These are phyloP conservation scores for Tulasnella sp. DNA, from an alignment of 768 basidiomycete species.

Conservation along the genomic window DNA sequence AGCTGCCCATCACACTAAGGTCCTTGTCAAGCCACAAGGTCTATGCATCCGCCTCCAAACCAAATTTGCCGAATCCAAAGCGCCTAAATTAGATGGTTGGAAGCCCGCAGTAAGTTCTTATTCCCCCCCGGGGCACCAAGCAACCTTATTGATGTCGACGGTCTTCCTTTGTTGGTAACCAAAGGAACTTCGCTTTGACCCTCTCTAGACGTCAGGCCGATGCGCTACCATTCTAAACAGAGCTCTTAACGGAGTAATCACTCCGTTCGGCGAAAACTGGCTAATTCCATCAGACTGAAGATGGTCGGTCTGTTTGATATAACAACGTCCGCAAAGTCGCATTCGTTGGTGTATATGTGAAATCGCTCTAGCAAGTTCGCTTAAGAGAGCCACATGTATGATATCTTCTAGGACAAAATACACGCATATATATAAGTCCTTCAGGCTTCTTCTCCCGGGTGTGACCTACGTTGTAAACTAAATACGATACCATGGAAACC, in stretches of 20 bases:
- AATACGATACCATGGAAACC: too few species aligned
- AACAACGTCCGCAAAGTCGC: too few species aligned
- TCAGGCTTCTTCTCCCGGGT: too few species aligned
- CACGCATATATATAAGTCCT: too few species aligned
- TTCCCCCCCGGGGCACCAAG: not conserved
- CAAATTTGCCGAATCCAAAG: not conserved
- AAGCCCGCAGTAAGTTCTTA: not conserved
- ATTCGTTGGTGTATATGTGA: too few species aligned
- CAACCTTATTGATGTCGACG: not conserved
- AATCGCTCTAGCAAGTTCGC: too few species aligned
- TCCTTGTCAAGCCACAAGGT: not conserved
- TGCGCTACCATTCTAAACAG: not conserved
- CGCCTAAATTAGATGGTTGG: not conserved
- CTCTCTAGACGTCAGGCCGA: not conserved
- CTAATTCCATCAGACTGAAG: too few species aligned
- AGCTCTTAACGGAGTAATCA: not conserved
- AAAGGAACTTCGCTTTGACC: not conserved
- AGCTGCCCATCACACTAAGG: not conserved
- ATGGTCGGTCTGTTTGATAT: too few species aligned
- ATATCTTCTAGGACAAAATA: too few species aligned
- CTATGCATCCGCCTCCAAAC: not conserved
- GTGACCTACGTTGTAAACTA: too few species aligned
- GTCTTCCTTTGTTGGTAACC: not conserved
- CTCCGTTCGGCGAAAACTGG: too few species aligned
- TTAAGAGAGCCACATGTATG: too few species aligned